Conservation (phyloP, 129 eudicot genomes). For the Dittrichia graveolens region DNA sequence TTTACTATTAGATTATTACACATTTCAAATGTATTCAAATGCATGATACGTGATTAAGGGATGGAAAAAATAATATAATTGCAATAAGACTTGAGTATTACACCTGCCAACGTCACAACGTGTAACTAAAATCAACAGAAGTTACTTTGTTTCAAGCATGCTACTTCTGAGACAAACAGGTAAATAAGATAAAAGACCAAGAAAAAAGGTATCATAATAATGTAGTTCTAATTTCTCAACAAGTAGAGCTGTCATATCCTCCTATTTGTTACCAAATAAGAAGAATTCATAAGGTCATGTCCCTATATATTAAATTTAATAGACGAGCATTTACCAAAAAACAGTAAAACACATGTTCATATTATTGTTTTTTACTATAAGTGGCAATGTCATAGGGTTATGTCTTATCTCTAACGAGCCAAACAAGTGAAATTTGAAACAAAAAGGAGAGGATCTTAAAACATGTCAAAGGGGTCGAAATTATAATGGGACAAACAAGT, state of each 20-base stretch:
- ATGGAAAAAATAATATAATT: neutral
- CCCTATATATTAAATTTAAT: neutral
- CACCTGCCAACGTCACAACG: no score
- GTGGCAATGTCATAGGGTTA: no score
- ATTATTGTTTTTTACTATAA: no score
- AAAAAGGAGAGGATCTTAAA: neutral
- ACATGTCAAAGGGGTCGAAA: neutral
- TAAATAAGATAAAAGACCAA: neutral
- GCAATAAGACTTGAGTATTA: slow-evolving; percentile 1
- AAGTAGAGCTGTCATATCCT: neutral
- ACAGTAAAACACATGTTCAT: no score
- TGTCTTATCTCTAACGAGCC: neutral
- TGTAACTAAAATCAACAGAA: neutral
- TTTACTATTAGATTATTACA: neutral
- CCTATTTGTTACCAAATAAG: neutral
- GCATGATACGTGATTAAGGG: neutral
- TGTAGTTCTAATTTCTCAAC: neutral
- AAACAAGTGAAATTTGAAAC: neutral
- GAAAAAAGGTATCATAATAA: neutral
- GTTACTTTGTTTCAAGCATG: neutral
- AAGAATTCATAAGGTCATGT: neutral
- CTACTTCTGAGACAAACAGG: neutral
- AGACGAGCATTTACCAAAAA: no score
- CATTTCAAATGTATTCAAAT: neutral
- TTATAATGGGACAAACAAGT: neutral